phyloP scores from a whole-genome alignment of 352 stramenopile species.

The Halophytophthora polymorphica region DNA sequence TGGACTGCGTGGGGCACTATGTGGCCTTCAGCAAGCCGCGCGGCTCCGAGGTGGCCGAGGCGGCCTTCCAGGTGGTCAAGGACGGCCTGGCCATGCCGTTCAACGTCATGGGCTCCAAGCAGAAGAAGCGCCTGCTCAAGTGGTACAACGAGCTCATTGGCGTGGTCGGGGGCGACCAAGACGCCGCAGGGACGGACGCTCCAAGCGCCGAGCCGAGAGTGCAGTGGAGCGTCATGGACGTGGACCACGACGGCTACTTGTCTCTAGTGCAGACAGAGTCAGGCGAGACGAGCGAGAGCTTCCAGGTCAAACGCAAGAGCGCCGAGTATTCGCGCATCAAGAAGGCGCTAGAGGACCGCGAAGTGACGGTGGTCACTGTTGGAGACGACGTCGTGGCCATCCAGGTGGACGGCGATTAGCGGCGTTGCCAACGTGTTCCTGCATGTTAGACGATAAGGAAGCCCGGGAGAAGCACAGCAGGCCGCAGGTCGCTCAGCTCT shows the following conservation, averaged over 20 bases:
- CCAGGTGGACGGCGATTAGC: conserved; percentile 28
- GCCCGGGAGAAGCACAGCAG: background rate
- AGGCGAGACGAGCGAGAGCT: conserved; percentile 64
- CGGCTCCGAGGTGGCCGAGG: conserved; percentile 51
- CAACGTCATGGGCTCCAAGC: conserved; percentile 73
- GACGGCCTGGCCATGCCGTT: conserved; percentile 83
- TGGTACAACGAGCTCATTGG: conserved; percentile 84
- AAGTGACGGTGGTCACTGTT: conserved; percentile 51
- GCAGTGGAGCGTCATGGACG: conserved; percentile 65
- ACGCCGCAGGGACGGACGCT: conserved; percentile 20
- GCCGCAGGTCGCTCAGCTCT: conserved; percentile 1
- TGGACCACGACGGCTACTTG: conserved; percentile 76
- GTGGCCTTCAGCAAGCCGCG: conserved; percentile 57
- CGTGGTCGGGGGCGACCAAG: conserved; percentile 44
- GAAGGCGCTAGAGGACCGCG: conserved; percentile 49
- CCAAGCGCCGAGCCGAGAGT: conserved; percentile 14
- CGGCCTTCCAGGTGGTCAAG: conserved; percentile 67
- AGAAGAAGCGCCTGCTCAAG: conserved; percentile 82
- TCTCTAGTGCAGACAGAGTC: conserved; percentile 62
- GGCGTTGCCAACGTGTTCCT: conserved; percentile 7
- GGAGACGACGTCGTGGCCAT: conserved; percentile 55
- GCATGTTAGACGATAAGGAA: conserved; percentile 31
- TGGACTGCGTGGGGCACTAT: conserved; percentile 69
- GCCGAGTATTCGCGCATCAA: conserved; percentile 71
- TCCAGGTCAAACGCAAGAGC: conserved; percentile 69